Evolutionary conservation across 345 rosid species (phyloP).

Genomic region (Streptanthus diversifolius): DNA sequence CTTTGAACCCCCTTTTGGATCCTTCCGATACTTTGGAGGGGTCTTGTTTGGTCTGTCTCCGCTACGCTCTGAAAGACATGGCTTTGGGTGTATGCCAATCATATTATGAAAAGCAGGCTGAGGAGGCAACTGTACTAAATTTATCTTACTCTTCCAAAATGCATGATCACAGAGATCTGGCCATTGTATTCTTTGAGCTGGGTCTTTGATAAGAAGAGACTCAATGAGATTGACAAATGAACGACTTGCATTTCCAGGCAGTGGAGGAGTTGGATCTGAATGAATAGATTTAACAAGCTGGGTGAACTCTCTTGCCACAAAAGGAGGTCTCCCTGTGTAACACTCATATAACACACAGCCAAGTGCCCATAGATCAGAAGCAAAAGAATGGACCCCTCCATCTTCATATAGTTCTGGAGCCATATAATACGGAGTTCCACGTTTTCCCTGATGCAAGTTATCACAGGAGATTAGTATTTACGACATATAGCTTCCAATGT

Average conservation of each 20-base stretch:
- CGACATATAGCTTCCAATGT: background rate
- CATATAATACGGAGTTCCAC: slow-evolving; percentile 98
- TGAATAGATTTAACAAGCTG: slow-evolving; percentile 84
- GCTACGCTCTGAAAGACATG: slow-evolving; percentile 75
- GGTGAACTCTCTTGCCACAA: slow-evolving; percentile 80
- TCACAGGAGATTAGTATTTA: slow-evolving; percentile 9
- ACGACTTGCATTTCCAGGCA: slow-evolving; percentile 82
- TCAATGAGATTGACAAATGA: slow-evolving; percentile 72
- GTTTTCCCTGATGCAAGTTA: slow-evolving; percentile 79
- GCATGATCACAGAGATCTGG: slow-evolving; percentile 80
- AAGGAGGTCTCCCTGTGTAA: slow-evolving; percentile 90
- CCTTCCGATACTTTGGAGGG: slow-evolving; percentile 68
- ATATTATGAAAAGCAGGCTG: slow-evolving; percentile 83
- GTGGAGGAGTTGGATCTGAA: slow-evolving; percentile 85
- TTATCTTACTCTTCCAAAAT: slow-evolving; percentile 72
- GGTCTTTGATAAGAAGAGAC: slow-evolving; percentile 91
- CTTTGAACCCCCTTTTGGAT: slow-evolving; percentile 54
- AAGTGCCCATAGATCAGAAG: slow-evolving; percentile 97
- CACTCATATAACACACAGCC: slow-evolving; percentile 97
- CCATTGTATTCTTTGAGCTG: slow-evolving; percentile 90
- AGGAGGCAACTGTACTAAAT: slow-evolving; percentile 58
- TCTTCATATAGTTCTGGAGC: slow-evolving; percentile 99
- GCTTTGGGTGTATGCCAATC: slow-evolving; percentile 61
- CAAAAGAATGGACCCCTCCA: slow-evolving; percentile 94
- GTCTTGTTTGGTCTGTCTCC: slow-evolving; percentile 74